phyloP scores from a whole-genome alignment of 805 yeast genomes.

The Candida wancherniae region DNA sequence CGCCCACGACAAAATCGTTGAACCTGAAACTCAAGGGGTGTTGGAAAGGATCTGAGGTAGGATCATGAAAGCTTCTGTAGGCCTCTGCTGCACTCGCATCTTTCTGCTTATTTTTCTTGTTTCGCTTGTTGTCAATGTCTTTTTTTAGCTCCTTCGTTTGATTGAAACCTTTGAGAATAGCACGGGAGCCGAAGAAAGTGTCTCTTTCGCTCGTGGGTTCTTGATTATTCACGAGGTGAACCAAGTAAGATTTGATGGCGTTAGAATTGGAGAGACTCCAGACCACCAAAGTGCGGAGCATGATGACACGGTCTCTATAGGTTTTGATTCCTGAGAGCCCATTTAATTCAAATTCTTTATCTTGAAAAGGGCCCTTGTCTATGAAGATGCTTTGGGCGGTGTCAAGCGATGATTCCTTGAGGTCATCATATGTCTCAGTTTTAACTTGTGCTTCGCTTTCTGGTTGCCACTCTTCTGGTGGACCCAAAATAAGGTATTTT shows the following conservation, averaged over 20 bases:
- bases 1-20: conserved; percentile 35
- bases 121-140: conserved; percentile 28
- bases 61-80: conserved; percentile 28
- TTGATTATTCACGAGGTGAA: conserved; percentile 22
- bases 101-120: conserved; percentile 20
- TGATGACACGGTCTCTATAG: conserved; percentile 31
- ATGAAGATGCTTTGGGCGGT: too few relatives aligned
- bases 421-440: conserved; percentile 5
- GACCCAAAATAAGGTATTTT: conserved; percentile 23
- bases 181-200: conserved; percentile 31
- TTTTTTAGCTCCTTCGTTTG: conserved; percentile 27
- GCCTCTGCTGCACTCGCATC: conserved; percentile 1
- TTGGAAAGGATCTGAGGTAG: conserved; percentile 32
- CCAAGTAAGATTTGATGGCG: conserved; percentile 22
- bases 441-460: conserved; percentile 9
- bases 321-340: conserved; percentile 31
- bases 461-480: conserved; percentile 39
- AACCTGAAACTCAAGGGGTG: conserved; percentile 32
- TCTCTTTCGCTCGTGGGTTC: conserved; percentile 38
- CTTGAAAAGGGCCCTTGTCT: conserved; percentile 22
- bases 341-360: conserved; percentile 24
- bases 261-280: conserved; percentile 36
- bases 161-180: conserved; percentile 32
- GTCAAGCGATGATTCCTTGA: too few relatives aligned
- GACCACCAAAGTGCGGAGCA: conserved; percentile 31